phyloP scores from a whole-genome alignment of 1,139 yeast species.

The Pichia sp. region DNA sequence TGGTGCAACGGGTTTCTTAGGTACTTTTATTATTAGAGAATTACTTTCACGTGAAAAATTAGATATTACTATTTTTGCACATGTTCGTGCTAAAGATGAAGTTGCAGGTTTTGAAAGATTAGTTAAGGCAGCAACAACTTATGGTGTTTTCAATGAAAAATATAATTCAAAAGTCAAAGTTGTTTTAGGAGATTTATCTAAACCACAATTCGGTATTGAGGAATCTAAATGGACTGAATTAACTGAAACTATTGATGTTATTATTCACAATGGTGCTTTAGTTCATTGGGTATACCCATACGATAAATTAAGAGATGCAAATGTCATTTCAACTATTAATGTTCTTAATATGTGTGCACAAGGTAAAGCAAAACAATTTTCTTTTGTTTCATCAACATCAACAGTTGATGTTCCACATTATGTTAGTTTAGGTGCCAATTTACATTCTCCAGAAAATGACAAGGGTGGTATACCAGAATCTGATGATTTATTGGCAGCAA shows the following conservation, averaged over 20 bases:
- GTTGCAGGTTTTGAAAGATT: conserved; percentile 71
- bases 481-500: conserved; percentile 78
- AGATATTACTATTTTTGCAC: conserved; percentile 65
- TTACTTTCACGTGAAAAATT: conserved; percentile 46
- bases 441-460: conserved; percentile 48
- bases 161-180: conserved; percentile 58
- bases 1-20: conserved; percentile 95
- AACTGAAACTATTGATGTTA: conserved; percentile 60
- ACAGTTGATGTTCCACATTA: conserved; percentile 80
- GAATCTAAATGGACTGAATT: conserved; percentile 52
- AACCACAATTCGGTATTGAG: conserved; percentile 64
- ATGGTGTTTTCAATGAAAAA: conserved; percentile 74
- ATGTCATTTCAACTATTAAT: conserved; percentile 82
- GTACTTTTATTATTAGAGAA: conserved; percentile 79
- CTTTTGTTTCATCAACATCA: conserved; percentile 95
- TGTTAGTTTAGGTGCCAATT: conserved; percentile 68
- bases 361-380: conserved; percentile 81
- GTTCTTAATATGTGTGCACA: conserved; percentile 68
- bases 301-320: conserved; percentile 83
- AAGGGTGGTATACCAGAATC: conserved; percentile 69
- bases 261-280: conserved; percentile 94
- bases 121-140: conserved; percentile 69
- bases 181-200: conserved; percentile 77
- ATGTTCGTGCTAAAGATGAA: conserved; percentile 77
- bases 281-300: conserved; percentile 99